Evolutionary conservation across 2,329 filamentous ascomycete species (phyloP).

Genomic region (Talaromyces sp.): DNA sequence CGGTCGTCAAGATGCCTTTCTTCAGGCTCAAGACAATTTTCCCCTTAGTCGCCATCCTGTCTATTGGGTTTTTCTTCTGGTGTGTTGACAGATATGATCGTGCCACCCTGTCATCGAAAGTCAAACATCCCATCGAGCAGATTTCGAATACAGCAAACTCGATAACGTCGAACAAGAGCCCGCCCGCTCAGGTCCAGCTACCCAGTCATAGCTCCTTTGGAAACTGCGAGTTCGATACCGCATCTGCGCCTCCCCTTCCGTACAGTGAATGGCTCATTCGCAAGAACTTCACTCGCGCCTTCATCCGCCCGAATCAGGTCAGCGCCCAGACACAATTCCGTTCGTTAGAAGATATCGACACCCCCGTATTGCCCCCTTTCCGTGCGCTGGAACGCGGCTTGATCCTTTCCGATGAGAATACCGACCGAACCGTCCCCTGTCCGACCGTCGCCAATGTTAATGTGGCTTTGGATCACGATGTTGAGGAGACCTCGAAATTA

Average conservation of each 20-base stretch:
- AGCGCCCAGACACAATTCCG: constrained; percentile 37
- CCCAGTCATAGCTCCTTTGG: constrained; percentile 22
- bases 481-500: constrained; percentile 41
- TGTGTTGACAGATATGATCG: constrained; percentile 40
- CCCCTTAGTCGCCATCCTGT: constrained; percentile 37
- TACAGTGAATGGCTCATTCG: constrained; percentile 42
- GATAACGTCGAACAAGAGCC: constrained; percentile 5
- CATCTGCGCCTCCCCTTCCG: constrained; percentile 33
- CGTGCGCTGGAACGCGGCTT: constrained; percentile 39
- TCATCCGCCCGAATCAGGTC: constrained; percentile 40
- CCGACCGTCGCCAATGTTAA: constrained; percentile 41
- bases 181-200: constrained; percentile 25
- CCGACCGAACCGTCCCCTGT: constrained; percentile 34
- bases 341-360: constrained; percentile 38
- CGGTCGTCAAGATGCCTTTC: constrained; percentile 38
- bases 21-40: constrained; percentile 40
- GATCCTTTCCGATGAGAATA: constrained; percentile 34
- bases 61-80: constrained; percentile 42
- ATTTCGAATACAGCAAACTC: constrained; percentile 18
- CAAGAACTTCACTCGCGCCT: constrained; percentile 45
- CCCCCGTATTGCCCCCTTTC: constrained; percentile 38
- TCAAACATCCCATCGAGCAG: constrained; percentile 35
- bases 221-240: constrained; percentile 35
- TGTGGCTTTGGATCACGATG: constrained; percentile 38
- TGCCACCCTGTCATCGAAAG: constrained; percentile 33